A percentile compares a stretch with the other conserved stretches of the same genome.
These are phyloP conservation scores for Apophysomyces elegans DNA, from an alignment of 371 early-diverging fungal species.

Conservation along the genomic window DNA sequence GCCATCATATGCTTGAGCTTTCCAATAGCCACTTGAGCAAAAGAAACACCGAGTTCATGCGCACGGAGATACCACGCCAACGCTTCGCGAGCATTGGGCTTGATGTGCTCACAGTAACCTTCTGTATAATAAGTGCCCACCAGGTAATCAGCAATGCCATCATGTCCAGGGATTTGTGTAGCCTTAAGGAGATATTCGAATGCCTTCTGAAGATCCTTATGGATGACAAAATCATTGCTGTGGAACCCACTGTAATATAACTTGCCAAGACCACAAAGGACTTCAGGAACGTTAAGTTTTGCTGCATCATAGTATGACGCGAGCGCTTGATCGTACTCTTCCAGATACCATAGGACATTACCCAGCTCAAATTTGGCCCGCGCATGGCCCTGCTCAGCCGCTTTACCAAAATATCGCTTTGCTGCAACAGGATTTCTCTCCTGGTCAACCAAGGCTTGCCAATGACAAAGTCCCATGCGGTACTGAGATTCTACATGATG, in stretches of 20 bases:
- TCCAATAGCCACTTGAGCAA: constrained; percentile 25
- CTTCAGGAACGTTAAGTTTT: constrained; percentile 17
- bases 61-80: constrained; percentile 23
- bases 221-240: constrained; percentile 5
- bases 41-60: constrained; percentile 15
- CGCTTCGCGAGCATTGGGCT: constrained; percentile 15
- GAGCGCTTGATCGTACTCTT: constrained; percentile 17
- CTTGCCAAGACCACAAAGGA: constrained; percentile 18
- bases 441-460: constrained; percentile 28
- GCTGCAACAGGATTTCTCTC: constrained; percentile 32
- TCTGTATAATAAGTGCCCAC: constrained; percentile 28
- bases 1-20: constrained; percentile 25
- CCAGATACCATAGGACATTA: constrained; percentile 30
- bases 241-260: constrained; percentile 24
- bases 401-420: constrained; percentile 34
- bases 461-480: constrained; percentile 37
- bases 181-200: constrained; percentile 26
- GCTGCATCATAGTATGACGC: constrained; percentile 22
- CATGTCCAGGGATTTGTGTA: constrained; percentile 11
- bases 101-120: constrained; percentile 15
- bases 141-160: constrained; percentile 17
- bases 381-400: constrained; percentile 34
- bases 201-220: constrained; percentile 19
- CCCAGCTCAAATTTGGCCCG: constrained; percentile 36
- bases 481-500: constrained; percentile 31